A percentile compares a stretch with the other conserved stretches of the same genome.
These are phyloP conservation scores for Pythium aristosporum DNA, from an alignment of 352 stramenopile species.

Conservation along the genomic window DNA sequence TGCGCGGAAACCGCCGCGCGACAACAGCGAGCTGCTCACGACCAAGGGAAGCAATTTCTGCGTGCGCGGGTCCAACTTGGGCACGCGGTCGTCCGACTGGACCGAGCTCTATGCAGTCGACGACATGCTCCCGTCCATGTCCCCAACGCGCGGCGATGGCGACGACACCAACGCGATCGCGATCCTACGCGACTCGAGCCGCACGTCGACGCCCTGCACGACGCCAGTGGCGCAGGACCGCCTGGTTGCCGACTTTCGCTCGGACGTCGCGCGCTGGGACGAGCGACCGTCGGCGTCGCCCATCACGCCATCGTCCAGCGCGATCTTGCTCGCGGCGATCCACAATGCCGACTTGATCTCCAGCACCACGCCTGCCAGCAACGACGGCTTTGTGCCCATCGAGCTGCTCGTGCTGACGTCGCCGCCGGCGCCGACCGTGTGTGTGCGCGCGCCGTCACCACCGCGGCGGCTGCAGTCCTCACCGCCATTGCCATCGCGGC, in stretches of 20 bases:
- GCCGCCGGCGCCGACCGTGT: constrained; percentile 14
- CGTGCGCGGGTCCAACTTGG: constrained; percentile 16
- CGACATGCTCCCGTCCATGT: constrained; percentile 32
- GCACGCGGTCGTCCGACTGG: constrained; percentile 44
- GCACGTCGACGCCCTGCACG: constrained; percentile 32
- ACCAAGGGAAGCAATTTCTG: constrained; percentile 17
- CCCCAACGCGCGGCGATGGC: constrained; percentile 21
- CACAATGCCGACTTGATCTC: constrained; percentile 19
- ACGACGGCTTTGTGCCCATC: constrained; percentile 42
- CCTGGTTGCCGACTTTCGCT: constrained; percentile 45
- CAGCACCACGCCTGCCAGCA: constrained; percentile 19
- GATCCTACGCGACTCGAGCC: constrained; percentile 44
- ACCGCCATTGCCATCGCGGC: not conserved
- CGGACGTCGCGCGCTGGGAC: constrained; percentile 48
- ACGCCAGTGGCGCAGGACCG: constrained; percentile 26
- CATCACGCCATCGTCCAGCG: constrained; percentile 45
- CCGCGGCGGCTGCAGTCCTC: not conserved
- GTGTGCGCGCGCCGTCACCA: constrained; percentile 2
- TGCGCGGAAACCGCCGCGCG: not conserved
- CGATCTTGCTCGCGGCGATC: constrained; percentile 33
- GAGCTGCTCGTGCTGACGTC: constrained; percentile 29
- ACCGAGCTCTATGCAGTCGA: constrained; percentile 44
- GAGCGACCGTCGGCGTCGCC: constrained; percentile 44
- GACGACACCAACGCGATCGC: constrained; percentile 48
- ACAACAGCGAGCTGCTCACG: constrained; percentile 8